Percentiles rank a stretch among this genome's conserved stretches.
Evolutionary conservation across 2,329 filamentous ascomycete genomes (phyloP).

Genomic region (Monilinia vaccinii-corymbosi): DNA sequence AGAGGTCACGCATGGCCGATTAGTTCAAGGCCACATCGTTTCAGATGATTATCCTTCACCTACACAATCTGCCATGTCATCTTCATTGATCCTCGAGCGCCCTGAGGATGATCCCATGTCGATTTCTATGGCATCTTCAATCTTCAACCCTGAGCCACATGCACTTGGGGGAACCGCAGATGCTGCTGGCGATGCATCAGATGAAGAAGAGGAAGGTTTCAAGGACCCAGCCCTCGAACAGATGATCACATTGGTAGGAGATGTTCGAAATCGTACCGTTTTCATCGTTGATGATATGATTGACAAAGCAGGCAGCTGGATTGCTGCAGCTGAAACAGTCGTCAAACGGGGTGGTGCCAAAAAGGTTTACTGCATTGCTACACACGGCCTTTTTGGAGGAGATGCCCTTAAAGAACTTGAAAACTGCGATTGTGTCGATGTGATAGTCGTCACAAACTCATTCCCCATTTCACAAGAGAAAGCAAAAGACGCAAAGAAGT

Average conservation of each 20-base stretch:
- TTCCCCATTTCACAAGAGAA: constrained; percentile 81
- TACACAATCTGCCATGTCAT: constrained; percentile 58
- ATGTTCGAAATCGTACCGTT: constrained; percentile 79
- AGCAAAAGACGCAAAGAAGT: constrained; percentile 63
- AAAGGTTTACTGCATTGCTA: constrained; percentile 95
- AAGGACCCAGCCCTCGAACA: constrained; percentile 76
- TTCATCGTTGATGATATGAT: constrained; percentile 99
- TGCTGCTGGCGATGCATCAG: constrained; percentile 67
- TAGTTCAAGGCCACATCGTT: constrained; percentile 91
- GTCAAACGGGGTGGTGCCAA: constrained; percentile 87
- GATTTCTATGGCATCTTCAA: constrained; percentile 61
- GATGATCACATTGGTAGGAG: constrained; percentile 94
- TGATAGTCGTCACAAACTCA: constrained; percentile 92
- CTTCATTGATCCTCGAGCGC: constrained; percentile 40
- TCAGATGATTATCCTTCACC: constrained; percentile 87
- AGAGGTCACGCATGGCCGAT: constrained; percentile 83
- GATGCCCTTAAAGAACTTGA: constrained; percentile 86
- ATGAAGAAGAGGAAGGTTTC: constrained; percentile 89
- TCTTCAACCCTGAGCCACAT: constrained; percentile 61
- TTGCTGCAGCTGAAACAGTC: constrained; percentile 91
- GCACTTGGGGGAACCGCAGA: constrained; percentile 76
- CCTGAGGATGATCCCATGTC: constrained; percentile 73
- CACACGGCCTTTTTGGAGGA: constrained; percentile 86
- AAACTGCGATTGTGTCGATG: constrained; percentile 85
- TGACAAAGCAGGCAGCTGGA: constrained; percentile 94